Base-by-base conservation (phyloP, 257 asterid genomes). In the Penstemon newberryi region DNA sequence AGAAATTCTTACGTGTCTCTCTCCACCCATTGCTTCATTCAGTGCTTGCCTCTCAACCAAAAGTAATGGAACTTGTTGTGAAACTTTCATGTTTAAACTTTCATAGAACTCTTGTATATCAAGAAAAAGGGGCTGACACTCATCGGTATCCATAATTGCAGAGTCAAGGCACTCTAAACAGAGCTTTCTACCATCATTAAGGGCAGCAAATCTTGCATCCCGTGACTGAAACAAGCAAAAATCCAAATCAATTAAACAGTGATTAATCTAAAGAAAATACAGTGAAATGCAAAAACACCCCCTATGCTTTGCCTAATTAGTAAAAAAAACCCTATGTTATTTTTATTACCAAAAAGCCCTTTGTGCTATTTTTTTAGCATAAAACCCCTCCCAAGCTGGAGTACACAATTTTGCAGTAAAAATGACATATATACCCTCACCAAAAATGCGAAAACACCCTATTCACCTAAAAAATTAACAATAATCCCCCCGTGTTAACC, bases 101-200 rank as follows among this genome's bases (percentile, higher is more conserved):
- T 78, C 88, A 15, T 78, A 93, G 72, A 93, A 93, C 54, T 88
- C 85, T 69, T 76, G 96, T 70, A 93, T 90, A 47, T 86, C 98
- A 19, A 47, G 75, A 68, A 80, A 86, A 73, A 93, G 96, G 59
- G 97, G 94, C 56, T 90, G 97, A 73, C 98, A 93, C 70, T 79
- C 89, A 4, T 72, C 76, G 36, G 91, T 83, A 70, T 84, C 95
- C 95, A 88, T 88, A 53, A 93, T 75, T 53, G 87, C 89, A 0
- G 97, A 85, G 82, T 93, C 96, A 72, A 88, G 72, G 79, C 99
- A 93, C 83, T 93, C 97, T 70, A 80, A 77, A 81, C 98, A 93
- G 49, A 90, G 97, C 75, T 84, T 93, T 44, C 98, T 88, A 59
- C 97, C 96, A 65, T 93, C 98, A 60, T 80, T 77, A 69, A 90